Evolutionary conservation across 148 eudicot species (phyloP), one percentile per base, ranked within the genome.

Genomic region (Arctostaphylos glauca): DNA sequence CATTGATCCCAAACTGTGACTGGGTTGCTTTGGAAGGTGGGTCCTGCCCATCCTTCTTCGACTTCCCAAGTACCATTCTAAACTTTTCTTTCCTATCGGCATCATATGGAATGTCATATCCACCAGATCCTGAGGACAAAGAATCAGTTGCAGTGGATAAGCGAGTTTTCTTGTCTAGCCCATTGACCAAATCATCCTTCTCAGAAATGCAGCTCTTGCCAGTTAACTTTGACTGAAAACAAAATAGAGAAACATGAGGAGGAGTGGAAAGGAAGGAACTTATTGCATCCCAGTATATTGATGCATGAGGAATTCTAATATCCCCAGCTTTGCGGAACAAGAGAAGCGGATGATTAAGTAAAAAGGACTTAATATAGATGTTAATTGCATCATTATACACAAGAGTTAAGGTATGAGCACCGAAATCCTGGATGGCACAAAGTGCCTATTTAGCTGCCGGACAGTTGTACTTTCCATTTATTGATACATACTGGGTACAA

Each of bases 41-140:
- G 55, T 93, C 98, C 74, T 84, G 88, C 60, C 83, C 46, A 59
- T 96, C 99, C 86, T 89, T 96, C 86, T 93, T 96, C 77, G 90
- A 84, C 83, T 96, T 96, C 7, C 89, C 86, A 81, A 96, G 82
- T 19, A 94, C 93, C 99, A 96, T 96, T 87, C 91, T 93, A 83
- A 96, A 94, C 88, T 89, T 96, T 83, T 94, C 99, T 88, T 96
- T 96, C 80, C 89, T 87, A 84, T 94, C 98, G 84, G 80, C 88
- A 76, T 94, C 95, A 67, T 66, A 84, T 70, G 89, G 91, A 25
- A 91, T 70, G 72, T 91, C 97, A 83, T 58, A 70, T 38, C 73
- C 70, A 54, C 41, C 88, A 81, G 81, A 85, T 73, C 62, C 88
- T 21, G 68, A 53, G 81, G 88, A 79, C 23, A 82, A 46, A 55